These are phyloP conservation scores for Hymenoscyphus salicellus DNA, from an alignment of 2,329 filamentous ascomycete species.

Conservation along the genomic window DNA sequence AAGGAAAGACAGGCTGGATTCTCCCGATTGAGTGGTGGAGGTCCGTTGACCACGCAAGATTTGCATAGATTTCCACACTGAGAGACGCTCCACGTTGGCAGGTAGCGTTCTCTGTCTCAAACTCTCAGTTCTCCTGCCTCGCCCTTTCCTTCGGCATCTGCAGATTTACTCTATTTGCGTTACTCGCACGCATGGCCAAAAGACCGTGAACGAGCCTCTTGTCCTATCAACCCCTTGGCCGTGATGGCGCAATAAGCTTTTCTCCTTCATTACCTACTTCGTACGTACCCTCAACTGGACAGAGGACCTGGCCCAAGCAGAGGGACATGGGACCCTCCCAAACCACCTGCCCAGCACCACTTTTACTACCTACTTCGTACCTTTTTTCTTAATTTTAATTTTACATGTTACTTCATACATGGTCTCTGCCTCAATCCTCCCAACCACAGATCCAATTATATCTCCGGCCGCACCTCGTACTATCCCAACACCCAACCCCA, in stretches of 20 bases:
- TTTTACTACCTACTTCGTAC: conserved; percentile 10
- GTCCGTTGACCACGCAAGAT: neutral
- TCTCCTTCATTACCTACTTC: conserved; percentile 1
- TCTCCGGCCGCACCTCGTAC: neutral
- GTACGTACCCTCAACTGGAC: no score
- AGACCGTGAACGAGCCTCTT: conserved; percentile 4
- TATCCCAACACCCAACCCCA: conserved; percentile 6
- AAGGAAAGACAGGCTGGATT: neutral
- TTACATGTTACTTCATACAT: conserved; percentile 25
- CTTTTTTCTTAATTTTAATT: conserved; percentile 7
- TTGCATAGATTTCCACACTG: no score
- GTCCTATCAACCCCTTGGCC: conserved; percentile 15
- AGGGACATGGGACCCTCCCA: neutral
- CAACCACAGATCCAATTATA: neutral
- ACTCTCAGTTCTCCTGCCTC: neutral
- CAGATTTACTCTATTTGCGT: conserved; percentile 6
- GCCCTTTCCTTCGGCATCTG: conserved; percentile 3
- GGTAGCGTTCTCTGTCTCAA: neutral
- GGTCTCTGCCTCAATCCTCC: neutral
- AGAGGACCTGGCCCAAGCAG: neutral
- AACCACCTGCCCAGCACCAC: conserved; percentile 4
- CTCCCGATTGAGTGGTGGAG: neutral
- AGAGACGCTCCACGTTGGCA: neutral
- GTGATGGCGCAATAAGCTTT: conserved; percentile 24
- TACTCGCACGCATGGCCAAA: conserved; percentile 8